Evolutionary conservation across 1,284 basidiomycete species (phyloP).

Genomic region (Trichosporon sp.): DNA sequence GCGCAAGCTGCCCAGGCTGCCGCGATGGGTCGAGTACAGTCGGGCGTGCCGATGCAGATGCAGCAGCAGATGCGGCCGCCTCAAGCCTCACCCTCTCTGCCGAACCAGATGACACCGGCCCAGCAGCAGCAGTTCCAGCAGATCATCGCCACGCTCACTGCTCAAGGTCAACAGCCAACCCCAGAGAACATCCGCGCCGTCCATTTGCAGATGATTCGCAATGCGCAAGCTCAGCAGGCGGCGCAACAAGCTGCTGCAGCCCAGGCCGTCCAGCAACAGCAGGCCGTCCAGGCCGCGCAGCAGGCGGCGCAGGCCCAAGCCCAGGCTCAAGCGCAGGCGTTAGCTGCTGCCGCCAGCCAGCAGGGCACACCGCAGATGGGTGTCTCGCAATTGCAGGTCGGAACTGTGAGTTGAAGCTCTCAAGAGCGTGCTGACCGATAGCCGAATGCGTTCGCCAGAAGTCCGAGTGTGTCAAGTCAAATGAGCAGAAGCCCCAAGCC

Average conservation of each 20-base stretch:
- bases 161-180: slow-evolving; percentile 33
- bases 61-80: slow-evolving; percentile 26
- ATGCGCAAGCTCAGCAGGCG: slow-evolving; percentile 17
- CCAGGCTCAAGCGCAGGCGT: slow-evolving; percentile 16
- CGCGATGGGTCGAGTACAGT: slow-evolving; percentile 20
- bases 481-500: slow-evolving; percentile 3
- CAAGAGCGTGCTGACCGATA: background rate
- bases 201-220: slow-evolving; percentile 26
- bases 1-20: slow-evolving; percentile 14
- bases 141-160: slow-evolving; percentile 30
- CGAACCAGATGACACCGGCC: slow-evolving; percentile 14
- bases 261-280: slow-evolving; percentile 1
- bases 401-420: background rate
- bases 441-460: background rate
- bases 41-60: slow-evolving; percentile 16
- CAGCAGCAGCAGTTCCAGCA: slow-evolving; percentile 27
- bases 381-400: background rate
- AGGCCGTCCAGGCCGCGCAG: slow-evolving; percentile 9
- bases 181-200: slow-evolving; percentile 32
- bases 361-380: slow-evolving; percentile 3
- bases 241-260: background rate
- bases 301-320: slow-evolving; percentile 11
- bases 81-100: slow-evolving; percentile 6
- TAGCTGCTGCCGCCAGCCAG: slow-evolving; percentile 7
- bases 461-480: background rate